Evolutionary conservation across 108 stramenopile genomes (phyloP).

Genomic region (Conticribra guillardii): DNA sequence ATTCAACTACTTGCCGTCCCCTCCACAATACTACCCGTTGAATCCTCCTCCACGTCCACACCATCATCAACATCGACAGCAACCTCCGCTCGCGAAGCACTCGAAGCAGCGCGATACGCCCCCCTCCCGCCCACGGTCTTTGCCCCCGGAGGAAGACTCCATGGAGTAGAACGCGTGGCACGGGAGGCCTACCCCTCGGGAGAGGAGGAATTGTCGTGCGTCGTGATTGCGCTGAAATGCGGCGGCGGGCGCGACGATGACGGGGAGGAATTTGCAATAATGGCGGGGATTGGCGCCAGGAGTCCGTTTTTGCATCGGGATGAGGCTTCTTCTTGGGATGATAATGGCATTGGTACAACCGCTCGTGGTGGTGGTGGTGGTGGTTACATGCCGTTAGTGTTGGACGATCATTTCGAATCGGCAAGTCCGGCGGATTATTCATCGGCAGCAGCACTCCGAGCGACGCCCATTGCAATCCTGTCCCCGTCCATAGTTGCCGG

Average conservation of each 20-base stretch:
- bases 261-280: conserved; percentile 61
- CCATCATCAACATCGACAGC: conserved; percentile 2
- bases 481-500: conserved; percentile 48
- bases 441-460: not conserved
- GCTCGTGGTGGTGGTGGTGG: not conserved
- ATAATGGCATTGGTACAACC: not conserved
- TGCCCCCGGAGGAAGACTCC: conserved; percentile 75
- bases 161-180: conserved; percentile 61
- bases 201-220: conserved; percentile 46
- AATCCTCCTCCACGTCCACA: not conserved
- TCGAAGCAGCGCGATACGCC: conserved; percentile 49
- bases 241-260: too few relatives aligned
- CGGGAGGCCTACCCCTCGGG: conserved; percentile 29
- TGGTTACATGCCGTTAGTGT: conserved; percentile 25
- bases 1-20: too few relatives aligned
- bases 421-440: too few relatives aligned
- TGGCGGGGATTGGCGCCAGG: conserved; percentile 57
- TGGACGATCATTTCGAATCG: too few relatives aligned
- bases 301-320: conserved; percentile 47
- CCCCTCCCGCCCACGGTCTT: conserved; percentile 72
- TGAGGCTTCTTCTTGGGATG: not conserved
- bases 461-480: conserved; percentile 47
- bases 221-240: conserved; percentile 56
- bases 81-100: conserved; percentile 18
- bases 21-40: too few relatives aligned